A percentile compares a stretch with the other conserved stretches of the same genome.
phyloP scores from a whole-genome alignment of 768 basidiomycete species.

The Suillus sp. region DNA sequence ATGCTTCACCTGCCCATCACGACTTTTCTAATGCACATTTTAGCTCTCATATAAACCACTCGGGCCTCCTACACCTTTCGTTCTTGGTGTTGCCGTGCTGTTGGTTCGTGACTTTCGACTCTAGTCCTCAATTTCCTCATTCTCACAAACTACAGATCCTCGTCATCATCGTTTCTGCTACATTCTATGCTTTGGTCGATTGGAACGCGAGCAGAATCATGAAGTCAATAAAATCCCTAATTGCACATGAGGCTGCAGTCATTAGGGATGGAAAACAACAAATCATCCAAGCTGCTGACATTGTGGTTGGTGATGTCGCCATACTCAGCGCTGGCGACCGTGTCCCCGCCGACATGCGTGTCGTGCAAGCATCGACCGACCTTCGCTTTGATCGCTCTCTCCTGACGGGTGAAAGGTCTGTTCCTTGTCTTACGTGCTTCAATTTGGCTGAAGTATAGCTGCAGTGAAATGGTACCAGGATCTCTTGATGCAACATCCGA shows the following conservation, averaged over 20 bases:
- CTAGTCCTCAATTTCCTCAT: background rate
- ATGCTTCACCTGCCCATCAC: slow-evolving; percentile 54
- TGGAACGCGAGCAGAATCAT: slow-evolving; percentile 41
- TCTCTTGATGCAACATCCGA: slow-evolving; percentile 43
- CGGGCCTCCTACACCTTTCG: slow-evolving; percentile 53
- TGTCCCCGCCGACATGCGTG: slow-evolving; percentile 68
- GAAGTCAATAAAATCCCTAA: slow-evolving; percentile 45
- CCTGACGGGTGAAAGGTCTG: slow-evolving; percentile 61
- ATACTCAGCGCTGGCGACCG: slow-evolving; percentile 65
- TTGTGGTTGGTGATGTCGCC: slow-evolving; percentile 70
- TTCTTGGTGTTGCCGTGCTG: slow-evolving; percentile 47
- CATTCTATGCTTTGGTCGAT: slow-evolving; percentile 13
- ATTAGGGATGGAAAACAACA: slow-evolving; percentile 46
- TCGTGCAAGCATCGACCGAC: slow-evolving; percentile 61
- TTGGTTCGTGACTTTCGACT: slow-evolving; percentile 4
- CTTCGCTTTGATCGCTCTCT: slow-evolving; percentile 63
- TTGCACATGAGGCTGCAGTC: slow-evolving; percentile 44
- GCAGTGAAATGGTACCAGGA: slow-evolving; percentile 36
- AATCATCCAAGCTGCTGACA: slow-evolving; percentile 56
- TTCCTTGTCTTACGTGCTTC: slow-evolving; percentile 33
- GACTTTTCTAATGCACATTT: slow-evolving; percentile 4
- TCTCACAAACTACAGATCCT: slow-evolving; percentile 68
- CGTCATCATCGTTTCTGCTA: slow-evolving; percentile 53
- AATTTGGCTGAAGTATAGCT: slow-evolving; percentile 1
- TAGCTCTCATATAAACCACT: slow-evolving; percentile 40